Evolutionary conservation across 2,329 filamentous ascomycete genomes (phyloP), one percentile per base, ranked within the genome.

Genomic region (Sclerotinia glacialis): DNA sequence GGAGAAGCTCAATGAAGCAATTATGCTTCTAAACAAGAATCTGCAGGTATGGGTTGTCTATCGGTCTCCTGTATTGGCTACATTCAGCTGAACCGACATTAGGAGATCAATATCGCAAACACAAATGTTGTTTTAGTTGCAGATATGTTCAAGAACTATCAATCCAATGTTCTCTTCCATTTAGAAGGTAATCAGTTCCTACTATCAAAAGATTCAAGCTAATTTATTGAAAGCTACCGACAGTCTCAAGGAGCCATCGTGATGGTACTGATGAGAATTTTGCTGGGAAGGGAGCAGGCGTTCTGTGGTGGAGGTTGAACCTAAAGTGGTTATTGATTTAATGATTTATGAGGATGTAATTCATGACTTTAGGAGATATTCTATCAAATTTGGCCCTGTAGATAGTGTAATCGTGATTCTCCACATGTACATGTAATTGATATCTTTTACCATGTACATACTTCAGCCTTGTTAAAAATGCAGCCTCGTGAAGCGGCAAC

Each of bases 101-200:
- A 97, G 91, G 94, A 98, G 72, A 97, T 98, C 83, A 98, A 98
- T 76, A 89, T 97, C 66, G 91, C 97, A 75, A 99, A 98, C 78
- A 97, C 98, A 93, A 96, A 99, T 76, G 92, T 97, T 46, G 95
- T 98, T 80, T 85, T 98, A 3, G 95, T 98, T 6, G 93, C 94
- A 0, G 94, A 98, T 77, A 99, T 99, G 95, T 99, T 98, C 83
- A 97, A 98, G 82, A 99, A 98, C 80, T 99, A 99, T 78, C 93
- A 97, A 78, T 97, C 93, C 14, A 99, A 98, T 74, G 94, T 98
- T 18, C 81, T 98, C 7, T 98, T 99, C 78, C 95, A 99, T 74
- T 84, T 99, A 7, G 95, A 98, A 87, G 95, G 95, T 96, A 82
- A 23, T 23, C 5, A 11, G 18, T 4, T 28, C 21, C 5, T 26